These are phyloP conservation scores for Solanum virginianum DNA, from an alignment of 257 asterid species.

Conservation along the genomic window DNA sequence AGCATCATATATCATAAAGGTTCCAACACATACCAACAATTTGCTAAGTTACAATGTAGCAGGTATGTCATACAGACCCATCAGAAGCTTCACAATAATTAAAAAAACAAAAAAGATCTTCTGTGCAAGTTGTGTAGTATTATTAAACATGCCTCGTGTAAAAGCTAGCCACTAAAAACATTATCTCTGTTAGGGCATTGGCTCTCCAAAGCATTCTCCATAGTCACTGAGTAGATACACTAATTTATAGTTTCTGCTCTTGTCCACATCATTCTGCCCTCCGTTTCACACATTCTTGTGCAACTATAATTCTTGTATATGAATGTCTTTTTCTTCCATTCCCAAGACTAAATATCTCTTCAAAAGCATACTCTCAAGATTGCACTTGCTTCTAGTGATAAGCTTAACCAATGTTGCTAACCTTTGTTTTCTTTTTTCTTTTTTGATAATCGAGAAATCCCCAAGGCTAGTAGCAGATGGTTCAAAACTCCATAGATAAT, in stretches of 20 bases:
- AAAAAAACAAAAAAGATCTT: not conserved
- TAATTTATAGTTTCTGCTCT: not conserved
- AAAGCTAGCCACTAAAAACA: not conserved
- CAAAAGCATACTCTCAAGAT: not conserved
- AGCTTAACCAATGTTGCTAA: not conserved
- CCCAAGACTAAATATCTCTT: not conserved
- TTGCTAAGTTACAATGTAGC: not conserved
- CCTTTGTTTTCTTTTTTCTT: not conserved
- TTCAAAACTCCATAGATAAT: not conserved
- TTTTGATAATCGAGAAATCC: not conserved
- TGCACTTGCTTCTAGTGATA: not conserved
- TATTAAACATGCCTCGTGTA: not conserved
- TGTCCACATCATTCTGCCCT: not conserved
- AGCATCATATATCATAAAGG: not conserved
- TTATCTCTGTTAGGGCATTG: not conserved
- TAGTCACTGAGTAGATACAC: not conserved
- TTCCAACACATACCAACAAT: not conserved
- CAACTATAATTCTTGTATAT: not conserved
- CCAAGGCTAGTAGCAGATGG: not conserved
- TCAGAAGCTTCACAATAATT: not conserved
- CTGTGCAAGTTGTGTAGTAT: not conserved
- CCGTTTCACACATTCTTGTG: not conserved
- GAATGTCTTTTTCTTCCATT: not conserved
- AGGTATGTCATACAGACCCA: not conserved
- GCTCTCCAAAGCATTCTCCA: not conserved